These are phyloP conservation scores for Sarocladiaceae sp. DNA, from an alignment of 2,329 filamentous ascomycete species.

Conservation along the genomic window DNA sequence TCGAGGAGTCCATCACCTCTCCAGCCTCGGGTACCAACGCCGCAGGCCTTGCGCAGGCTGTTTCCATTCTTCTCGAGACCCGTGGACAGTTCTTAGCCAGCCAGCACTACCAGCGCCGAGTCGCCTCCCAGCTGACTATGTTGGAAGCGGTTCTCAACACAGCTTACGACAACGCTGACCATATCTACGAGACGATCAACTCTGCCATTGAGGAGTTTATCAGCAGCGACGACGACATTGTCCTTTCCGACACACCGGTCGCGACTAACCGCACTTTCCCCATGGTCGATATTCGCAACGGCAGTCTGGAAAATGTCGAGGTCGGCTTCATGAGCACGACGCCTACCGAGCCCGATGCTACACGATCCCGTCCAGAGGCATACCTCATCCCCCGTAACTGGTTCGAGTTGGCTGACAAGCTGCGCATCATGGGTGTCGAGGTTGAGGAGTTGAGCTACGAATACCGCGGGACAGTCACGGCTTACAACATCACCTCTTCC, in stretches of 20 bases:
- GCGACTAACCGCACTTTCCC: conserved; percentile 19
- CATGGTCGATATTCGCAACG: conserved; percentile 19
- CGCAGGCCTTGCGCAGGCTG: conserved; percentile 18
- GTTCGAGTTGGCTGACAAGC: conserved; percentile 18
- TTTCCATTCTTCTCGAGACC: conserved; percentile 21
- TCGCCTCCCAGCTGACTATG: conserved; percentile 20
- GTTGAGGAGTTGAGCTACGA: conserved; percentile 16
- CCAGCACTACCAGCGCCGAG: conserved; percentile 26
- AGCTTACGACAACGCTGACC: conserved; percentile 16
- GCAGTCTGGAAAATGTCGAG: conserved; percentile 16
- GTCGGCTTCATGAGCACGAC: conserved; percentile 20
- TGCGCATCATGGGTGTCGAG: conserved; percentile 17
- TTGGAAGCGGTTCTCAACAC: conserved; percentile 19
- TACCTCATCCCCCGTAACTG: conserved; percentile 21
- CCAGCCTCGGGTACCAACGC: conserved; percentile 20
- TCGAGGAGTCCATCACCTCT: conserved; percentile 20
- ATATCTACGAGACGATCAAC: conserved; percentile 17
- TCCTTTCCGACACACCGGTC: conserved; percentile 17
- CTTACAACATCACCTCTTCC: conserved; percentile 16
- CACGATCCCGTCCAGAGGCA: conserved; percentile 19
- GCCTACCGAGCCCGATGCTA: conserved; percentile 19
- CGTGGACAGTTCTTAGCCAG: conserved; percentile 23
- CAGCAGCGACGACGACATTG: conserved; percentile 18
- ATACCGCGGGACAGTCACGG: conserved; percentile 18
- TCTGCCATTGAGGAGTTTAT: conserved; percentile 18